phyloP scores from a whole-genome alignment of 495 filamentous ascomycete genomes.

The Glarea lozoyensis region DNA sequence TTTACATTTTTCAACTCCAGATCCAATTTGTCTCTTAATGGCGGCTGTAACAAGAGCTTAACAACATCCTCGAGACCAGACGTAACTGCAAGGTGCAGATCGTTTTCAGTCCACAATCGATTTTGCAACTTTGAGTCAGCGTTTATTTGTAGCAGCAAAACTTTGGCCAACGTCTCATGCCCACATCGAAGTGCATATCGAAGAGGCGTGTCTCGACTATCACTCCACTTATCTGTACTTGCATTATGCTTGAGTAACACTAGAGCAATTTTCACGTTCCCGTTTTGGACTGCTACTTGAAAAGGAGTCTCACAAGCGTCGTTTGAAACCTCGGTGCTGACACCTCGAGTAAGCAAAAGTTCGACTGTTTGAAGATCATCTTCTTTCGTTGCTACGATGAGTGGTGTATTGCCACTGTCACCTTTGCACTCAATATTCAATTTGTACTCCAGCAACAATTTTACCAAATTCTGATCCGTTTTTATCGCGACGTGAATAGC shows the following conservation, averaged over 20 bases:
- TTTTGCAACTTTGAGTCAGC: neutral
- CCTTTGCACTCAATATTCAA: neutral
- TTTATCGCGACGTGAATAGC: neutral
- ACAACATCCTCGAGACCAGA: neutral
- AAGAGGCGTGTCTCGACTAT: neutral
- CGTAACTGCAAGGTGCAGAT: neutral
- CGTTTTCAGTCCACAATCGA: neutral
- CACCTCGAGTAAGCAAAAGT: neutral
- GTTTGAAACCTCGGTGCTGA: neutral
- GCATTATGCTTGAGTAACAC: neutral
- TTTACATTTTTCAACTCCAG: neutral
- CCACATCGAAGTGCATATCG: neutral
- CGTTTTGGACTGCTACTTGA: neutral
- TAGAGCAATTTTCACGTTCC: too few species aligned
- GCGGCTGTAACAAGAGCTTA: neutral
- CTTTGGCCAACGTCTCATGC: neutral
- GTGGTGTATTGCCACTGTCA: neutral
- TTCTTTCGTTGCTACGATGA: neutral
- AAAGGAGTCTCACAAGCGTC: neutral
- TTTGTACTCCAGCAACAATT: neutral
- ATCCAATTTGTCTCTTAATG: neutral
- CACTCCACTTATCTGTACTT: neutral
- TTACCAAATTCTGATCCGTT: neutral
- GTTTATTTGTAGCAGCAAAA: neutral
- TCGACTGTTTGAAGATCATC: neutral